Percentiles rank a stretch among this genome's conserved stretches.
phyloP scores from a whole-genome alignment of 2,329 filamentous ascomycete species.

The Allantophomopsis cytisporea region DNA sequence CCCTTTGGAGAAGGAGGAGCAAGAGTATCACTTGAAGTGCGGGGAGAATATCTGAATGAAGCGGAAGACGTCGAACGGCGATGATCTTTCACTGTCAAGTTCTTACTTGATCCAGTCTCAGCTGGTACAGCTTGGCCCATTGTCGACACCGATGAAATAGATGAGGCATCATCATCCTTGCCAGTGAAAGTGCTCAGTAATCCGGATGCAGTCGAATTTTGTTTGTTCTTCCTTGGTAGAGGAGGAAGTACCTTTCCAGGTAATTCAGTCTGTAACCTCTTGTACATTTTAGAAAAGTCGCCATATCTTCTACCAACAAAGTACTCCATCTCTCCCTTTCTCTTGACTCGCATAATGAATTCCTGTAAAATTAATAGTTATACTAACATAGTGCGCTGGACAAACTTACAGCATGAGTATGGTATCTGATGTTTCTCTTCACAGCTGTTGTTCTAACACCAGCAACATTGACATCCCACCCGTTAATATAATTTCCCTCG shows the following conservation, averaged over 20 bases:
- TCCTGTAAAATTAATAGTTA: conserved; percentile 37
- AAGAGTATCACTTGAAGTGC: conserved; percentile 28
- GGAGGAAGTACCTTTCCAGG: conserved; percentile 82
- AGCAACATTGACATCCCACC: conserved; percentile 94
- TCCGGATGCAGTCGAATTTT: conserved; percentile 50
- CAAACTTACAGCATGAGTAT: conserved; percentile 70
- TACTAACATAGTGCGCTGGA: neutral
- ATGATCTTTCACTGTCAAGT: conserved; percentile 28
- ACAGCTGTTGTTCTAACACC: conserved; percentile 69
- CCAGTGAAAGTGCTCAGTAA: conserved; percentile 37
- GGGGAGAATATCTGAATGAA: conserved; percentile 24
- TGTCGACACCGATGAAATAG: conserved; percentile 42
- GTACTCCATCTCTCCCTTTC: conserved; percentile 58
- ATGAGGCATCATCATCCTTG: conserved; percentile 60
- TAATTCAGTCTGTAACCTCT: conserved; percentile 66
- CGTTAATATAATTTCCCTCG: conserved; percentile 84
- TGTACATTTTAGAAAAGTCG: conserved; percentile 73
- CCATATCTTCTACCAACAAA: conserved; percentile 80
- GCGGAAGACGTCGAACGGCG: conserved; percentile 22
- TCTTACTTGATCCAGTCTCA: conserved; percentile 7
- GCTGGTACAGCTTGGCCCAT: conserved; percentile 4
- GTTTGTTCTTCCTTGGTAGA: conserved; percentile 85
- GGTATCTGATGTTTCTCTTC: conserved; percentile 78
- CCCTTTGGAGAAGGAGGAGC: conserved; percentile 9
- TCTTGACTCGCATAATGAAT: conserved; percentile 79